These are phyloP conservation scores for Penicillium brasilianum DNA, from an alignment of 2,329 filamentous ascomycete species.

Conservation along the genomic window DNA sequence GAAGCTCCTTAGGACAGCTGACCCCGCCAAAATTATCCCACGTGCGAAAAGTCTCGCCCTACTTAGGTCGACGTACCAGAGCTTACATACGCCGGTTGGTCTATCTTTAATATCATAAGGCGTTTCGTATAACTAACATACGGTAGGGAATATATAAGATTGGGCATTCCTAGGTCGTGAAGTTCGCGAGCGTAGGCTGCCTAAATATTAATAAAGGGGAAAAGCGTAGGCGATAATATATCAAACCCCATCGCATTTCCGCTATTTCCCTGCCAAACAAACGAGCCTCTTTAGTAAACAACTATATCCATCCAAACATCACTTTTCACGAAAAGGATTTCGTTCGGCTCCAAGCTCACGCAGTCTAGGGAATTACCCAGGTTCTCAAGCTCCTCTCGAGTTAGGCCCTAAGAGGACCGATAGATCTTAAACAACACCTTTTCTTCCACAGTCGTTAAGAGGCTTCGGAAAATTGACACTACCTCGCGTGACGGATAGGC, in stretches of 20 bases:
- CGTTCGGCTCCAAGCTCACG: constrained; percentile 10
- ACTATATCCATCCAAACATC: constrained; percentile 15
- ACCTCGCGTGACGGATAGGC: constrained; percentile 7
- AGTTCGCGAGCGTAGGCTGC: background rate
- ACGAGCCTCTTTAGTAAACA: constrained; percentile 3
- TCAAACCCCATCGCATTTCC: constrained; percentile 7
- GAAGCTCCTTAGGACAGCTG: constrained; percentile 6
- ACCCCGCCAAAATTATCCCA: constrained; percentile 5
- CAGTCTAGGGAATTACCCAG: background rate
- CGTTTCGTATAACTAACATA: constrained; percentile 1
- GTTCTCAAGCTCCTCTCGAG: background rate
- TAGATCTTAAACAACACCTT: constrained; percentile 16
- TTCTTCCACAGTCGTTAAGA: constrained; percentile 1
- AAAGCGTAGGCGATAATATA: constrained; percentile 7
- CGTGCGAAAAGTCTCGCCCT: background rate
- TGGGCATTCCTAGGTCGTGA: constrained; percentile 6
- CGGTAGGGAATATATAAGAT: background rate
- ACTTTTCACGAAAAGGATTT: constrained; percentile 20
- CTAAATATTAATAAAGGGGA: constrained; percentile 15
- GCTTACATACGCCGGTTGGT: constrained; percentile 1
- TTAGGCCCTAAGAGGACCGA: constrained; percentile 6
- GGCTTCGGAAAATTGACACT: constrained; percentile 17
- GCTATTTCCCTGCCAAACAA: constrained; percentile 18
- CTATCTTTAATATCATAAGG: background rate
- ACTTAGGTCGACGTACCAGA: constrained; percentile 10